A percentile compares a stretch with the other conserved stretches of the same genome.
Evolutionary conservation across 495 filamentous ascomycete species (phyloP).

Genomic region (Jackrogersella minutella): DNA sequence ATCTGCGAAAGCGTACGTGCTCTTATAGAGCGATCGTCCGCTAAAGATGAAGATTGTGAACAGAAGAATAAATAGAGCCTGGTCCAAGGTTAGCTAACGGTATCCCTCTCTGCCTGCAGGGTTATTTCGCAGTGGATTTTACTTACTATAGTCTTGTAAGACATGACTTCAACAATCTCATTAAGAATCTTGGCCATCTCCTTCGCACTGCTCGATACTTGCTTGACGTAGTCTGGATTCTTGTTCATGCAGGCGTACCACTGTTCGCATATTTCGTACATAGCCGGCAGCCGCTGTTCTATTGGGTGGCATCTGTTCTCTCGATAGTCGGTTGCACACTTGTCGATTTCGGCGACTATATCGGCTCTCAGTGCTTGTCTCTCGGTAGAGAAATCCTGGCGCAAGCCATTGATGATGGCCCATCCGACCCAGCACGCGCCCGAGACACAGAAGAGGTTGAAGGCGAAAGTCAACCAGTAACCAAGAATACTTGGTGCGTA

Average conservation of each 20-base stretch:
- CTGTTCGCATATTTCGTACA: constrained; percentile 73
- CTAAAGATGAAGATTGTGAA: constrained; percentile 63
- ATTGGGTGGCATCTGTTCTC: constrained; percentile 74
- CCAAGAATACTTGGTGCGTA: constrained; percentile 86
- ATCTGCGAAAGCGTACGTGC: constrained; percentile 38
- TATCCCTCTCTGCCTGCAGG: constrained; percentile 75
- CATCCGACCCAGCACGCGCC: constrained; percentile 75
- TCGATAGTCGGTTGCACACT: constrained; percentile 72
- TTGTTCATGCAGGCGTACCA: constrained; percentile 90
- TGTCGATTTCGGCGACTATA: constrained; percentile 74
- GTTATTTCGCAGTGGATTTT: constrained; percentile 60
- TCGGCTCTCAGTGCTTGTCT: constrained; percentile 67
- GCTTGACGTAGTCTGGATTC: constrained; percentile 51
- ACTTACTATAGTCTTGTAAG: constrained; percentile 71
- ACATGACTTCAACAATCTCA: constrained; percentile 56
- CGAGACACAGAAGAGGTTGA: constrained; percentile 77
- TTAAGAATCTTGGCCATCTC: constrained; percentile 58
- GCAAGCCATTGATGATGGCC: constrained; percentile 73
- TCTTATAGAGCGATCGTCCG: constrained; percentile 42
- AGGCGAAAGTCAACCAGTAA: constrained; percentile 80
- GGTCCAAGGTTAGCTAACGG: constrained; percentile 73
- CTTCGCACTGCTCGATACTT: constrained; percentile 51
- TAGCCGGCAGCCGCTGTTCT: constrained; percentile 69
- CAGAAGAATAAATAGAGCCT: constrained; percentile 65
- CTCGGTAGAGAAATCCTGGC: constrained; percentile 75